Evolutionary conservation across 75 land plant genomes (phyloP).

Genomic region (Selaginella tamariscina): DNA sequence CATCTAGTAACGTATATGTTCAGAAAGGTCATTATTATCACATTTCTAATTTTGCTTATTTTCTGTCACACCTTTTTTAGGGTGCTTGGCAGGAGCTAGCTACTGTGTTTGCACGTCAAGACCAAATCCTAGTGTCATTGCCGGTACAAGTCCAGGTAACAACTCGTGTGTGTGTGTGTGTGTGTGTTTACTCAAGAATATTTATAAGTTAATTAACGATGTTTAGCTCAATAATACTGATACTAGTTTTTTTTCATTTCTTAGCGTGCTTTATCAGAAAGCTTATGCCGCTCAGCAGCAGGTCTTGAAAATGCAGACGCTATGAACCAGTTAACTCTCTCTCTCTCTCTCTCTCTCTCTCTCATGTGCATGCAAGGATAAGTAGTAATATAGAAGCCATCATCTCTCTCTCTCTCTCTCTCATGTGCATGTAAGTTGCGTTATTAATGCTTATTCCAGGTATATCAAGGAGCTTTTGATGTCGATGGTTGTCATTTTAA

Average conservation of each 20-base stretch:
- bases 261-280: constrained; percentile 80
- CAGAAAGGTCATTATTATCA: too few species aligned
- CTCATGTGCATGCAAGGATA: too few species aligned
- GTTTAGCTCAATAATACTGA: not conserved
- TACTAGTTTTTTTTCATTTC: constrained; percentile 8
- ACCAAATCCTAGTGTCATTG: constrained; percentile 21
- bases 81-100: constrained; percentile 84
- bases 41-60: too few species aligned
- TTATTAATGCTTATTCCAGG: constrained; percentile 27
- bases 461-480: constrained; percentile 64
- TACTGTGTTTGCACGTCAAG: constrained; percentile 58
- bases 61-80: constrained; percentile 25
- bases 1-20: too few species aligned
- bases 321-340: constrained; percentile 57
- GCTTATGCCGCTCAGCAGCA: constrained; percentile 64
- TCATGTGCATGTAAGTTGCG: not conserved
- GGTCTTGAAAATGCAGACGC: constrained; percentile 50
- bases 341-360: not conserved
- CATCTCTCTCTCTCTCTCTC: not conserved
- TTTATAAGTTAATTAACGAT: not conserved
- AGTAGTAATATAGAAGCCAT: too few species aligned
- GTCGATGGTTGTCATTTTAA: constrained; percentile 38
- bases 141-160: constrained; percentile 28
- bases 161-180: not conserved
- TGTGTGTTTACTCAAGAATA: not conserved